Evolutionary conservation across 768 basidiomycete species (phyloP), one percentile per base, ranked within the genome.

Genomic region (Saitozyma podzolica): DNA sequence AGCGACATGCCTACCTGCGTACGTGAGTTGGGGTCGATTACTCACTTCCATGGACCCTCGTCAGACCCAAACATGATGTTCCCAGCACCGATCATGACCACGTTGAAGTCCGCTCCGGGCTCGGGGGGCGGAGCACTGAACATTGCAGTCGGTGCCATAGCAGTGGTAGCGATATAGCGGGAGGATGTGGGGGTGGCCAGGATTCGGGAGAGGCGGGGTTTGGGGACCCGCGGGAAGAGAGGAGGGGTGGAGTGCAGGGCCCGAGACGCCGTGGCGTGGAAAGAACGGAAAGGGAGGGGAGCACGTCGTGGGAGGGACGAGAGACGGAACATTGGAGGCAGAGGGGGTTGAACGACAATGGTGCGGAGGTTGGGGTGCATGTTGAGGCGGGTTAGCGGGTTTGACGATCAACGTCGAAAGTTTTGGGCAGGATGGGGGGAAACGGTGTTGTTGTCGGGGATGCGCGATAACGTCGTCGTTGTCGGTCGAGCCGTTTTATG

Each of bases 21-120:
- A 49, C 52, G 17, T 9, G n/a, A 50, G 45, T 47, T 1, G 13
- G 13, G 45, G 2, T 17, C 13, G 13, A 41, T n/a, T 3, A 70
- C 76, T 70, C 60, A 77, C 77, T 78, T 78, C 77, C 77, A 80
- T 48, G 77, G 76, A 50, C 79, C 77, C 62, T 78, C 78, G 42
- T 78, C 78, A n/a, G 73, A 77, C 86, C 93, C 94, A 77, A 98
- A 47, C 92, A 96, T 96, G 82, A 97, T 94, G 82, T 96, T 95
- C 78, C 93, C 94, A 37, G 94, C 94, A 55, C 94, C 94, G 69
- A 98, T 83, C 80, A 95, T 93, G 78, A 95, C 86, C 58, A 98
- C 88, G 78, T 96, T 95, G 84, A 96, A 96, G 74, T 88, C 84
- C 68, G 89, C 86, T 53, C 85, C 80, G 13, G 78, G 78, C 56